Evolutionary conservation across 2,329 filamentous ascomycete genomes (phyloP).

Genomic region (Microdochium paspali): DNA sequence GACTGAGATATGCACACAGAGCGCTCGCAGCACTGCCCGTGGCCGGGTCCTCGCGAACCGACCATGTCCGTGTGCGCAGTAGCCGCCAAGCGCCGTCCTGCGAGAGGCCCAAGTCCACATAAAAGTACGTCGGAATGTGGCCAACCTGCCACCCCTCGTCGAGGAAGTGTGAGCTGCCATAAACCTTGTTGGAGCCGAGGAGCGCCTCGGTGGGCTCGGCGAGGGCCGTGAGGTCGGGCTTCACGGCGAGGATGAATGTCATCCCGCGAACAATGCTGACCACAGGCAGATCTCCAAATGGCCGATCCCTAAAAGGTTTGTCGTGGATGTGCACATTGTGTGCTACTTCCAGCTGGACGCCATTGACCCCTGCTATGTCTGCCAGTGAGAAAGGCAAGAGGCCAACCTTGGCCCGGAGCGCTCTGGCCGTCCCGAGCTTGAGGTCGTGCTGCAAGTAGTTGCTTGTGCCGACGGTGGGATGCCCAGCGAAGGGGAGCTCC

Average conservation of each 20-base stretch:
- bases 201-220: slow-evolving; percentile 24
- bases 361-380: slow-evolving; percentile 23
- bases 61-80: slow-evolving; percentile 51
- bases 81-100: slow-evolving; percentile 16
- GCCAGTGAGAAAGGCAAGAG: background rate
- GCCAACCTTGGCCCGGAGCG: slow-evolving; percentile 31
- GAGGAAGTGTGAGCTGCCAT: slow-evolving; percentile 20
- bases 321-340: slow-evolving; percentile 54
- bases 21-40: slow-evolving; percentile 52
- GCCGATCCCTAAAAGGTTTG: slow-evolving; percentile 20
- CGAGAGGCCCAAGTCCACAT: slow-evolving; percentile 28
- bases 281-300: slow-evolving; percentile 27
- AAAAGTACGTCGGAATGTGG: slow-evolving; percentile 48
- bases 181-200: slow-evolving; percentile 17
- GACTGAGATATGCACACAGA: slow-evolving; percentile 40
- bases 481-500: slow-evolving; percentile 53
- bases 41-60: slow-evolving; percentile 41
- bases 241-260: slow-evolving; percentile 54
- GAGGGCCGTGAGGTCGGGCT: slow-evolving; percentile 50
- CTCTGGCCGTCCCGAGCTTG: slow-evolving; percentile 46
- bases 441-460: slow-evolving; percentile 32
- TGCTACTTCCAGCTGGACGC: slow-evolving; percentile 54
- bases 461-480: slow-evolving; percentile 50
- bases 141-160: slow-evolving; percentile 42
- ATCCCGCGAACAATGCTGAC: slow-evolving; percentile 62